Conservation (phyloP, 2,329 filamentous ascomycete genomes). For the Colletotrichum truncatum region DNA sequence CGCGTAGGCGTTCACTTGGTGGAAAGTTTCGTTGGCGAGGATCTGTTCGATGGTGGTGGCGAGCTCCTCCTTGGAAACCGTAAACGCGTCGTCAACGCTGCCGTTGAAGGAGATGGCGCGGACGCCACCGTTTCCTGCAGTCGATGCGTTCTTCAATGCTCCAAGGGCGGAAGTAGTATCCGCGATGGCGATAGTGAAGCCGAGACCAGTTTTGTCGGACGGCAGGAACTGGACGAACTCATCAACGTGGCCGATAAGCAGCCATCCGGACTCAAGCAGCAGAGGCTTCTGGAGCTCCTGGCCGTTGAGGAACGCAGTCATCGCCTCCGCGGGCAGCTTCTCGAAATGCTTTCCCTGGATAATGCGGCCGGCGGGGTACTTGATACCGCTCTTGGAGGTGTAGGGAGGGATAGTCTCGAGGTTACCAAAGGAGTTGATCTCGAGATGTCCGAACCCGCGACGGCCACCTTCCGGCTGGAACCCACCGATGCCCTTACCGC, state of each 20-base stretch:
- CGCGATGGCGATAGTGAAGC: constrained; percentile 35
- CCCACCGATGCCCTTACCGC: constrained; percentile 40
- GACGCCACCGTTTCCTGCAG: constrained; percentile 35
- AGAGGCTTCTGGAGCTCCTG: constrained; percentile 47
- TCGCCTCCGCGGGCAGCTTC: constrained; percentile 36
- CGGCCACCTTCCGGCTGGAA: constrained; percentile 37
- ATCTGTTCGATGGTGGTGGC: constrained; percentile 23
- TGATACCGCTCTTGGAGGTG: not conserved
- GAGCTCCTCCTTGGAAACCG: not conserved
- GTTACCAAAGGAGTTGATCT: constrained; percentile 42
- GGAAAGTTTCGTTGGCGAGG: constrained; percentile 23
- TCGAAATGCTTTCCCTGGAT: constrained; percentile 19
- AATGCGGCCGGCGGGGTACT: not conserved
- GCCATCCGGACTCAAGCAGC: constrained; percentile 43
- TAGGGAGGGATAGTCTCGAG: constrained; percentile 48
- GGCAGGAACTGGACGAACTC: constrained; percentile 45
- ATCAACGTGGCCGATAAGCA: constrained; percentile 43
- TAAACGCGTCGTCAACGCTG: not conserved
- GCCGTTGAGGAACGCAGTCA: constrained; percentile 40
- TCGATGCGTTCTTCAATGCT: constrained; percentile 34
- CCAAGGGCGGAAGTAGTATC: constrained; percentile 35
- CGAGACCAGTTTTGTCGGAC: constrained; percentile 15
- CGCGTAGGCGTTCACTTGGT: constrained; percentile 3
- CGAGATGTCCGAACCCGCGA: constrained; percentile 42
- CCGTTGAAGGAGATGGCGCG: not conserved